Evolutionary conservation across 768 basidiomycete genomes (phyloP).

Genomic region (Paxillus involutus): DNA sequence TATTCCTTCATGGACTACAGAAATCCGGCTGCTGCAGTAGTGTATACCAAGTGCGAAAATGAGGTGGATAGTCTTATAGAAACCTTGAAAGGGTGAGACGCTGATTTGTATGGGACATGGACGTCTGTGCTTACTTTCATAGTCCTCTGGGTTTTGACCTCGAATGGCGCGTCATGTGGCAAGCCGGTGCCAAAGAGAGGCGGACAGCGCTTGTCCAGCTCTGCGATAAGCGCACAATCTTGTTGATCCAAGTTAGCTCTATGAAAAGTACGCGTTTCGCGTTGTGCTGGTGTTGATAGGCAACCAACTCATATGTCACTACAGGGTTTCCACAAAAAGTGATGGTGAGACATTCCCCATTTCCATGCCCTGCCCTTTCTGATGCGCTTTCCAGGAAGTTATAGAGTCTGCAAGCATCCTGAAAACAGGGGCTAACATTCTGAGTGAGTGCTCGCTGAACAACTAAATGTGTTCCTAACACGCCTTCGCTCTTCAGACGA

Average conservation of each 20-base stretch:
- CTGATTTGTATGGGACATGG: neutral
- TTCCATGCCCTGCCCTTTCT: neutral
- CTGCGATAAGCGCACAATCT: conserved; percentile 40
- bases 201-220: conserved; percentile 47
- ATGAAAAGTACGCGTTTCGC: conserved; percentile 41
- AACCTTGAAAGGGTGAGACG: conserved; percentile 36
- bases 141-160: conserved; percentile 54
- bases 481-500: conserved; percentile 35
- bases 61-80: conserved; percentile 42
- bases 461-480: neutral
- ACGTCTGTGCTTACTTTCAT: neutral
- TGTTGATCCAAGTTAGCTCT: conserved; percentile 47
- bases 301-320: neutral
- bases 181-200: conserved; percentile 31
- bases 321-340: conserved; percentile 46
- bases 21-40: conserved; percentile 29
- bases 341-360: conserved; percentile 26
- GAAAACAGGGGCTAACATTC: conserved; percentile 51
- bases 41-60: conserved; percentile 41
- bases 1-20: conserved; percentile 40
- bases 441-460: conserved; percentile 32
- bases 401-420: conserved; percentile 39
- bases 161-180: conserved; percentile 44
- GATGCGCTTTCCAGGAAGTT: conserved; percentile 34
- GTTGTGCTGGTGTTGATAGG: neutral